Percentiles rank a stretch among this genome's conserved stretches.
These are phyloP conservation scores for Termitomyces sp. DNA, from an alignment of 768 basidiomycete genomes.

Conservation along the genomic window DNA sequence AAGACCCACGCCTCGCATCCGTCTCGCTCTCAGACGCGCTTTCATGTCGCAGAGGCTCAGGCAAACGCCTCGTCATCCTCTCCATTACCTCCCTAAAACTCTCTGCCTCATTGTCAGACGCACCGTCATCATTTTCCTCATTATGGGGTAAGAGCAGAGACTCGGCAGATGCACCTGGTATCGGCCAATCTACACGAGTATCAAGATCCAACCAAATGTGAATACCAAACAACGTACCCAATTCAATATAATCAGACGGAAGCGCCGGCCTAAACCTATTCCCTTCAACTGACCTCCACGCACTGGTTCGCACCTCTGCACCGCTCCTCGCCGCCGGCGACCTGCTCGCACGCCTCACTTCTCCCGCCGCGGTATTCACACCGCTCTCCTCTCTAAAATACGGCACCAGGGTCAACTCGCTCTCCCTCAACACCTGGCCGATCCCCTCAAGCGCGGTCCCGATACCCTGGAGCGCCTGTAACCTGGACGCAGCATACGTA, in stretches of 20 bases:
- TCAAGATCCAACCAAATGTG: no score
- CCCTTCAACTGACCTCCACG: conserved; percentile 3
- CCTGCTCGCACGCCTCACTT: not conserved
- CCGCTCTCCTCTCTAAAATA: not conserved
- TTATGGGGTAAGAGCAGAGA: not conserved
- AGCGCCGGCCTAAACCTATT: no score
- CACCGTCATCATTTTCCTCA: no score
- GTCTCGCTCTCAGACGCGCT: not conserved
- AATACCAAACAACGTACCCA: no score
- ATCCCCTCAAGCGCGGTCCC: conserved; percentile 10
- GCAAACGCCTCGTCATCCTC: not conserved
- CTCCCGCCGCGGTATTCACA: not conserved
- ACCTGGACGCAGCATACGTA: conserved; percentile 2
- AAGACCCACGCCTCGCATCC: not conserved
- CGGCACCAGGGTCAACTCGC: conserved; percentile 8
- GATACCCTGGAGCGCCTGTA: conserved; percentile 6
- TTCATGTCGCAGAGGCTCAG: not conserved
- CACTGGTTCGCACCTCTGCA: not conserved
- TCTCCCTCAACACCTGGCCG: conserved; percentile 8
- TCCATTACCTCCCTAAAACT: not conserved
- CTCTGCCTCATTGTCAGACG: not conserved
- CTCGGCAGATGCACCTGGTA: not conserved
- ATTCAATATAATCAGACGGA: not conserved
- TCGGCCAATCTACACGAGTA: not conserved
- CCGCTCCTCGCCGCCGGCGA: not conserved